Evolutionary conservation across 2,329 filamentous ascomycete species (phyloP).

Genomic region (Stagonosporopsis vannaccii): DNA sequence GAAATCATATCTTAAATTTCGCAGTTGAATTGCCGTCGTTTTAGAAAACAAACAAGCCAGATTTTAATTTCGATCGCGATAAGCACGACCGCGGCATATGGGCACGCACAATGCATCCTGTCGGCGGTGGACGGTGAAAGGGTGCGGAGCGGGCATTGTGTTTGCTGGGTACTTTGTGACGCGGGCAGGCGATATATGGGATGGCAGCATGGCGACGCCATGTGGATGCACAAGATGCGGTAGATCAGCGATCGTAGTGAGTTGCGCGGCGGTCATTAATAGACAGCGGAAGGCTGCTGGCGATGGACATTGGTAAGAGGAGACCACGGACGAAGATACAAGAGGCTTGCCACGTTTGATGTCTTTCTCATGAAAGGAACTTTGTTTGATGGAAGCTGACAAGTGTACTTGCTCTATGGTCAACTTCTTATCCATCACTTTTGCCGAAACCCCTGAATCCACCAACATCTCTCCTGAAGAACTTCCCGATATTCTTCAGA

Average conservation of each 20-base stretch:
- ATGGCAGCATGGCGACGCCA: neutral
- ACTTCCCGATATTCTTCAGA: slow-evolving; percentile 93
- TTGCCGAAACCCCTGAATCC: slow-evolving; percentile 48
- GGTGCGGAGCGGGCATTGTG: neutral
- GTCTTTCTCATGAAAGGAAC: neutral
- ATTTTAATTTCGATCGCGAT: neutral
- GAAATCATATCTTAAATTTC: neutral
- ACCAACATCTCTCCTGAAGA: slow-evolving; percentile 88
- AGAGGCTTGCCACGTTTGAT: neutral
- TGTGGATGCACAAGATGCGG: neutral
- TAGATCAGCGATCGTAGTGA: neutral
- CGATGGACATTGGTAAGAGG: neutral
- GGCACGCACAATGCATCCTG: neutral
- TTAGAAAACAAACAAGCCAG: neutral
- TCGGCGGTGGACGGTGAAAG: neutral
- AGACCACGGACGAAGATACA: neutral
- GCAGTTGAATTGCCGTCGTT: neutral
- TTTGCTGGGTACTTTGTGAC: neutral
- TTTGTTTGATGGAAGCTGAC: neutral
- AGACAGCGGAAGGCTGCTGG: too few species aligned
- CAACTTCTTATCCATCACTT: slow-evolving; percentile 32
- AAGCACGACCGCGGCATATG: neutral
- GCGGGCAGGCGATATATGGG: neutral
- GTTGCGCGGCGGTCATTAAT: too few species aligned
- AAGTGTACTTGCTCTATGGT: neutral